Conservation (phyloP, 768 basidiomycete genomes). For the Ephemerocybe angulata region DNA sequence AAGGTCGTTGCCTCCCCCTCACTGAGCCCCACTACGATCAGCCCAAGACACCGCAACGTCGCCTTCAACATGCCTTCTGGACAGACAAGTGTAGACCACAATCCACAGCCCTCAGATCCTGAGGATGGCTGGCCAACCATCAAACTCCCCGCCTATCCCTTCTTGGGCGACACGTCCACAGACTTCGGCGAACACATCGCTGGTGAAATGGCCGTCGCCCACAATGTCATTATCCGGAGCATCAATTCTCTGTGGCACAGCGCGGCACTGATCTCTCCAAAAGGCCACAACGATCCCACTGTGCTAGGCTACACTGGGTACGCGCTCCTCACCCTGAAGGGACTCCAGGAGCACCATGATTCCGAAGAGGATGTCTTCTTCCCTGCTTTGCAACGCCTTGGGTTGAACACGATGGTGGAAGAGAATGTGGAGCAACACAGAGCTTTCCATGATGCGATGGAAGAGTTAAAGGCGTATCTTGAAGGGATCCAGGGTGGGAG, state of each 20-base stretch:
- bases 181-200: not conserved
- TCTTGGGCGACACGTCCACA: not conserved
- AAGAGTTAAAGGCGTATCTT: slow-evolving; percentile 20
- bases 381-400: slow-evolving; percentile 20
- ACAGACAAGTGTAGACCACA: too few relatives aligned
- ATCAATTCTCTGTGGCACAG: slow-evolving; percentile 9
- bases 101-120: too few relatives aligned
- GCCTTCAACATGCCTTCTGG: too few relatives aligned
- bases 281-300: too few relatives aligned
- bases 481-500: slow-evolving; percentile 7
- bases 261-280: slow-evolving; percentile 13
- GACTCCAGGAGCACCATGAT: slow-evolving; percentile 23
- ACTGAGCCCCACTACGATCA: too few relatives aligned
- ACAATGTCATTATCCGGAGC: slow-evolving; percentile 12
- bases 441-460: slow-evolving; percentile 17
- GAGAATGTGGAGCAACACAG: slow-evolving; percentile 26
- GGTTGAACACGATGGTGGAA: slow-evolving; percentile 17
- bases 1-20: too few relatives aligned
- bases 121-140: too few relatives aligned
- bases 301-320: slow-evolving; percentile 21
- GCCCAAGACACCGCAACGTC: too few relatives aligned
- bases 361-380: slow-evolving; percentile 24
- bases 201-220: slow-evolving; percentile 8
- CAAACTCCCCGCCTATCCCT: not conserved
- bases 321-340: slow-evolving; percentile 11